Percentiles rank a stretch among this genome's conserved stretches.
These are phyloP conservation scores for Cyanidiococcus yangmingshanensis DNA, from an alignment of 23 red algal genomes.

Conservation along the genomic window DNA sequence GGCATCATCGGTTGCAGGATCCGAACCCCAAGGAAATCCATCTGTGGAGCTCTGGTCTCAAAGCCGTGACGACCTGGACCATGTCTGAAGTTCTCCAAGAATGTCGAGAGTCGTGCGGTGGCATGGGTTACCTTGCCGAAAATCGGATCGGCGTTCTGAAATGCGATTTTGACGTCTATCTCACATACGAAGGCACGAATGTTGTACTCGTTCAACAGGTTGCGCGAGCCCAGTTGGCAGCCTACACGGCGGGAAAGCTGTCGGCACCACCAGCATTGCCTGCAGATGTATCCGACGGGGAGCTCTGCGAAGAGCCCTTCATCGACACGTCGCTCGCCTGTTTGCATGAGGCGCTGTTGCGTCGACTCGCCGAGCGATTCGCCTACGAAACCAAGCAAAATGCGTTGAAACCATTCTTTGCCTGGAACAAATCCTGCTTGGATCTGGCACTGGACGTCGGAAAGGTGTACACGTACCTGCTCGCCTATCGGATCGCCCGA, in stretches of 20 bases:
- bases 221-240: constrained; percentile 43
- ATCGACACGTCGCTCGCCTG: background rate
- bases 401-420: background rate
- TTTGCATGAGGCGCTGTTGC: constrained; percentile 7
- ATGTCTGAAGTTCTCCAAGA: constrained; percentile 72
- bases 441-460: constrained; percentile 2
- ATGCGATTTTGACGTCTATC: constrained; percentile 54
- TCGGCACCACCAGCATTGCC: background rate
- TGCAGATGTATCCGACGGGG: background rate
- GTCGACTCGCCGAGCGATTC: background rate
- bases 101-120: constrained; percentile 83
- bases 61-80: constrained; percentile 78
- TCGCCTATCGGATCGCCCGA: constrained; percentile 6
- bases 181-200: constrained; percentile 92
- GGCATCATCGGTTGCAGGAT: constrained; percentile 17
- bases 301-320: background rate
- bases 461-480: background rate
- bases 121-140: constrained; percentile 61
- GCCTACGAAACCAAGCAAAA: background rate
- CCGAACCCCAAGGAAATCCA: constrained; percentile 55
- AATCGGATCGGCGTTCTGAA: constrained; percentile 70
- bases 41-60: constrained; percentile 55
- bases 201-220: constrained; percentile 74
- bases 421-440: background rate
- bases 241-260: background rate